Evolutionary conservation across 345 rosid genomes (phyloP).

Genomic region (Hevea brasiliensis): DNA sequence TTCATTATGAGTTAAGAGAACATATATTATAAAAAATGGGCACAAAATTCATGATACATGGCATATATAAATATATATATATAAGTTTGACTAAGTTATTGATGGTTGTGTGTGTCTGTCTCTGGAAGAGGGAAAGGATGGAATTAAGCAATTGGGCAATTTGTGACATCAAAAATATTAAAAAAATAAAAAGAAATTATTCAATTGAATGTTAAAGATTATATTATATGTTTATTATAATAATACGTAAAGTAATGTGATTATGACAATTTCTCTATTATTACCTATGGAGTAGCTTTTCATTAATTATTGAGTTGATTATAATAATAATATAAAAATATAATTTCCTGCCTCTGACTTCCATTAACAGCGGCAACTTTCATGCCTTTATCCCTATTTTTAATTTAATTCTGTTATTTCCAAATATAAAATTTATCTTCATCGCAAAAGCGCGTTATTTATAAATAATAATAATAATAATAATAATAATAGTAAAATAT

Average conservation of each 20-base stretch:
- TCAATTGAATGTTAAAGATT: too few species aligned
- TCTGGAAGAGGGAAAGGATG: background rate
- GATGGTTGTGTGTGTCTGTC: background rate
- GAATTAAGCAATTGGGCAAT: constrained; percentile 1
- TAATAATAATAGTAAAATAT: too few species aligned
- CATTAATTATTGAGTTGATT: too few species aligned
- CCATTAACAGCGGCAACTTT: constrained; percentile 37
- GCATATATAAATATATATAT: background rate
- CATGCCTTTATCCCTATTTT: constrained; percentile 9
- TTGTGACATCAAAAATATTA: background rate
- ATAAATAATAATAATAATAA: too few species aligned
- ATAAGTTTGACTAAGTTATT: constrained; percentile 24
- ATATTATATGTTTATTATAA: too few species aligned
- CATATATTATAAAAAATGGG: too few species aligned
- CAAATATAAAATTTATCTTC: too few species aligned
- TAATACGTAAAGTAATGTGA: constrained; percentile 44
- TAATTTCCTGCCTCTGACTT: constrained; percentile 31
- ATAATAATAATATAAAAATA: too few species aligned
- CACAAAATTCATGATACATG: too few species aligned
- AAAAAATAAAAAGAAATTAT: background rate
- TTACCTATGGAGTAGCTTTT: background rate
- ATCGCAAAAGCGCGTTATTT: too few species aligned
- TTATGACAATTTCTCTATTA: constrained; percentile 5
- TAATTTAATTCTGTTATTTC: too few species aligned
- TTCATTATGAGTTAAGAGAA: too few species aligned